Base-by-base conservation (phyloP, 2,329 filamentous ascomycete species). In the Raffaelea albimanens region DNA sequence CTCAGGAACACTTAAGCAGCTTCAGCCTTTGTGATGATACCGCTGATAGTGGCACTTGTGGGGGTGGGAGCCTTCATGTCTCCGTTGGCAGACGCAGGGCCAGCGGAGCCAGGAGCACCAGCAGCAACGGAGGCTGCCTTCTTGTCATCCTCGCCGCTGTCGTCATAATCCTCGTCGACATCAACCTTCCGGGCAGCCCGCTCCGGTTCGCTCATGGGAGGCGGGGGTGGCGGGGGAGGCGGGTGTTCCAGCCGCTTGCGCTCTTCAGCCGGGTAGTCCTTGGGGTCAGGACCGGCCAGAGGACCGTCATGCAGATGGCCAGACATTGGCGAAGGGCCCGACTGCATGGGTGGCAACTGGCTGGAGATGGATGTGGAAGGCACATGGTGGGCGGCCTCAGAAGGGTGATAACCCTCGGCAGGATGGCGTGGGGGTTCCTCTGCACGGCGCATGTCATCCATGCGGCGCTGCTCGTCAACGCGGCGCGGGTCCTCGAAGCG, bases 121-220 rank as follows among this genome's bases (percentile, higher is more conserved):
- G 47, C 14, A 1, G 47, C 18, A 5, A 29, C 61, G 1, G 67
- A 61, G 16, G 63, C 63, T 2, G 63, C 61, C 62, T 83, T 83
- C 68, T 83, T 83, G 49, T 93, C 85, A 50, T 96, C 91, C 55
- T 95, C 90, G 4, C 80, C 87, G 49, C 90, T 91, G 59, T 97
- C 91, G 62, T 97, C 91, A 59, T 98, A 97, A 62, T 97, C 86
- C 63, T 98, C 93, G 56, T 98, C 90, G 19, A 97, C 87, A 7
- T 97, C 91, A 80, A 98, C 94, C 66, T 95, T 95, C 20, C 93
- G 78, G 19, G 89, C 88, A 31, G 93, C 89, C 46, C 81, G 71
- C 63, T 85, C 81, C 10, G 89, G 87, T 67, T 97, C 91, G 49
- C 82, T 82, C 18, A 73, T 64, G 19, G 74, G 69, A 29, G 25